Conservation (phyloP, 108 stramenopile species). For the Schizochytrium sp. region DNA sequence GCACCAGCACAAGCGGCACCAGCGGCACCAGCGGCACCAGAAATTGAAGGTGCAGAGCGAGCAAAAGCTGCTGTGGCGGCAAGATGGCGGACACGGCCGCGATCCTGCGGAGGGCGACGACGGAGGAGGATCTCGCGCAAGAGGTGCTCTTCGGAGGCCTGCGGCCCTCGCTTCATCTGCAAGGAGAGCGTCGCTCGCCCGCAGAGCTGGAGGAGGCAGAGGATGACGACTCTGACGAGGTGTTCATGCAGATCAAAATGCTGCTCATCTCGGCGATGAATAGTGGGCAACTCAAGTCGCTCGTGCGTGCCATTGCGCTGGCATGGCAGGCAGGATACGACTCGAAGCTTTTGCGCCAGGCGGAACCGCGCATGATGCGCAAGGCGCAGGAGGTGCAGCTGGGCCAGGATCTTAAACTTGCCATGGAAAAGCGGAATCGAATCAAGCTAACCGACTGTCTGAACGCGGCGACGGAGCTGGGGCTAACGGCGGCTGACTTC, state of each 20-base stretch:
- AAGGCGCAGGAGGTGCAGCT: background rate
- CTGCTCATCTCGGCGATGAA: background rate
- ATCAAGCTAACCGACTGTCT: background rate
- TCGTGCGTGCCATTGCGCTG: background rate
- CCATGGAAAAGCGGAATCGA: background rate
- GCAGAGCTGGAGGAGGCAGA: background rate
- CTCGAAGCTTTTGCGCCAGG: background rate
- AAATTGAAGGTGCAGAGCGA: too few relatives aligned
- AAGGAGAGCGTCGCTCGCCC: background rate
- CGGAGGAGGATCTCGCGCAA: background rate
- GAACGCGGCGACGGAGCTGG: background rate
- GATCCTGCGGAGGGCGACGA: background rate
- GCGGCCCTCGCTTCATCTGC: background rate
- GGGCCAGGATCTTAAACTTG: background rate
- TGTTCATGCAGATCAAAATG: background rate
- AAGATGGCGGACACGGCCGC: background rate
- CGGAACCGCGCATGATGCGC: background rate
- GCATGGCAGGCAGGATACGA: background rate
- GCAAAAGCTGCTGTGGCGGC: too few relatives aligned
- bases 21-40: too few relatives aligned
- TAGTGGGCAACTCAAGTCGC: background rate
- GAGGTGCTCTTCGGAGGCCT: background rate
- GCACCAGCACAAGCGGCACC: too few relatives aligned
- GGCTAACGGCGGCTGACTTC: background rate
- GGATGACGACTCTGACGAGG: background rate